phyloP scores from a whole-genome alignment of 768 basidiomycete species.

The Neoboletus magnificus region DNA sequence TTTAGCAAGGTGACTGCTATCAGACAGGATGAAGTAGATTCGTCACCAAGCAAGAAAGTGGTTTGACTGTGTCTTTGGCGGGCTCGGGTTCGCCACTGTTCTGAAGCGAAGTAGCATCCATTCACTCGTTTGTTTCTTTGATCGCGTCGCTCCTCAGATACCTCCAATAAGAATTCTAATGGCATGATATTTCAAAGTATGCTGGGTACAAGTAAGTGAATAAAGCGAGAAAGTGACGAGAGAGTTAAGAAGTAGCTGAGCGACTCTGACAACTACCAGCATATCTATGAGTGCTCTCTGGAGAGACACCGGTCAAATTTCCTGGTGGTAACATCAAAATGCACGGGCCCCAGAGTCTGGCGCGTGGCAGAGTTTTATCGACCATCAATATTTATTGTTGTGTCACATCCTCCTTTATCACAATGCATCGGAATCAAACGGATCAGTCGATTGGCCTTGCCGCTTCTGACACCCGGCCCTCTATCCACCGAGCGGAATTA shows the following conservation, averaged over 20 bases:
- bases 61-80: conserved; percentile 1
- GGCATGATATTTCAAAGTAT: too few species aligned
- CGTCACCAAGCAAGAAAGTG: conserved; percentile 8
- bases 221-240: not conserved
- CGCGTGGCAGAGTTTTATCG: not conserved
- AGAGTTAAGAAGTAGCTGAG: not conserved
- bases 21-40: conserved; percentile 50
- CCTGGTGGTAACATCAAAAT: not conserved
- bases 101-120: not conserved
- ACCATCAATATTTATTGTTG: not conserved
- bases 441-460: too few species aligned
- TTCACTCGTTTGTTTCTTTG: not conserved
- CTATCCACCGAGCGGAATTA: not conserved
- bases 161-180: not conserved
- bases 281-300: not conserved
- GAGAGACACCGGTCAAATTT: too few species aligned
- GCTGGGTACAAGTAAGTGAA: too few species aligned
- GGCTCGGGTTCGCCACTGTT: not conserved
- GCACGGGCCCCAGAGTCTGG: not conserved
- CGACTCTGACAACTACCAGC: not conserved
- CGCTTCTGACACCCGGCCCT: not conserved
- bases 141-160: not conserved
- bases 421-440: too few species aligned
- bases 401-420: too few species aligned
- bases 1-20: conserved; percentile 65